These are phyloP conservation scores for Wallacemonas rigidus DNA, from an alignment of 208 protist genomes.

Conservation along the genomic window DNA sequence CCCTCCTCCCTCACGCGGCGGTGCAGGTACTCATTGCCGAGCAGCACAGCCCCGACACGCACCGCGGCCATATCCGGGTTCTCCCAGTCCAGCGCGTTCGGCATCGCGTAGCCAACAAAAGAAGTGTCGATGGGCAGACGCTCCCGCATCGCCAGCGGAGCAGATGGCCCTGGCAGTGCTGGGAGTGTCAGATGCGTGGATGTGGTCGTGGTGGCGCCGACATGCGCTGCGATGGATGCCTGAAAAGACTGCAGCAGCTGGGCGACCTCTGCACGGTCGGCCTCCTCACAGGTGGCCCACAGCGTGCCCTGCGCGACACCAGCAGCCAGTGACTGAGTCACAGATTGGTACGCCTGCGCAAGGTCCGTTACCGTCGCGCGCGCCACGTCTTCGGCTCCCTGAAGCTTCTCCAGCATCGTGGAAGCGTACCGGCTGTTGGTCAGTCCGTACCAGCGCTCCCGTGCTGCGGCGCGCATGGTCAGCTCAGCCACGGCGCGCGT, in stretches of 20 bases:
- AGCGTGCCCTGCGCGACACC: constrained; percentile 49
- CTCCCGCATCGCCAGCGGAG: constrained; percentile 23
- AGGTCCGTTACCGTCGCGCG: constrained; percentile 32
- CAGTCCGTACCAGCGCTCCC: constrained; percentile 80
- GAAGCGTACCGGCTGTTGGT: constrained; percentile 63
- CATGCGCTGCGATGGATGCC: constrained; percentile 31
- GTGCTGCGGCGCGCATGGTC: constrained; percentile 56
- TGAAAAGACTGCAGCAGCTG: constrained; percentile 46
- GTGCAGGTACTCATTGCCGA: constrained; percentile 89
- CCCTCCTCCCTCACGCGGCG: constrained; percentile 90
- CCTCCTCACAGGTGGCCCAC: constrained; percentile 89
- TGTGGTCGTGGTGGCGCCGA: background rate
- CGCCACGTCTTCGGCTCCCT: constrained; percentile 45
- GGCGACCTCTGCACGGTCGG: constrained; percentile 58
- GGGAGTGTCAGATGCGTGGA: constrained; percentile 34
- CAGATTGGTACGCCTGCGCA: constrained; percentile 40
- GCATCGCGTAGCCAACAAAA: constrained; percentile 71
- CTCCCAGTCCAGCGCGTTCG: constrained; percentile 61
- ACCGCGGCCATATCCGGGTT: constrained; percentile 71
- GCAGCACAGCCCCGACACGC: constrained; percentile 71
- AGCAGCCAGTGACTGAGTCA: constrained; percentile 42
- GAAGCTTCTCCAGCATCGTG: constrained; percentile 66
- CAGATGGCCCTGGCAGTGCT: constrained; percentile 14
- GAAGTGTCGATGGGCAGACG: constrained; percentile 84
- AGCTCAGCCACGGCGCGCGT: constrained; percentile 63